phyloP scores from a whole-genome alignment of 306 rosid species.

The Cucurbita moschata region DNA sequence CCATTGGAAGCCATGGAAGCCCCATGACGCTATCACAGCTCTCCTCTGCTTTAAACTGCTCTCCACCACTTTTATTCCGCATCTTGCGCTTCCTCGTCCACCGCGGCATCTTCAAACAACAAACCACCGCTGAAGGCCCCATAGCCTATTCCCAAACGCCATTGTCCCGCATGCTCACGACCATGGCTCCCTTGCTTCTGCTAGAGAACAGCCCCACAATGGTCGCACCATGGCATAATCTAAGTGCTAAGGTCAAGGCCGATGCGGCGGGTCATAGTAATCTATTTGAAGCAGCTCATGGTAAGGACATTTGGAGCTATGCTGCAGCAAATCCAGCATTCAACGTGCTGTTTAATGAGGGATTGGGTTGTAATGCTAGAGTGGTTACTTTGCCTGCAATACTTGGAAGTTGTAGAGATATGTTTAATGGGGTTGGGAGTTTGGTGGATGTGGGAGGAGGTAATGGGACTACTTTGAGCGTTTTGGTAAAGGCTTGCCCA shows the following conservation, averaged over 20 bases:
- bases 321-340: slow-evolving; percentile 16
- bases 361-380: slow-evolving; percentile 44
- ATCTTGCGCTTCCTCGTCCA: not conserved
- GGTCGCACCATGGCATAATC: slow-evolving; percentile 19
- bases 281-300: slow-evolving; percentile 27
- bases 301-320: slow-evolving; percentile 37
- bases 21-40: not conserved
- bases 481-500: slow-evolving; percentile 28
- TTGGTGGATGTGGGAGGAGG: slow-evolving; percentile 81
- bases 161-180: not conserved
- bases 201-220: slow-evolving; percentile 12
- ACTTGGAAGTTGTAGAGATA: slow-evolving; percentile 21
- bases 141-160: not conserved
- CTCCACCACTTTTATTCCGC: not conserved
- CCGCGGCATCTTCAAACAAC: not conserved
- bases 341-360: slow-evolving; percentile 38
- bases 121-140: not conserved
- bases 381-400: slow-evolving; percentile 13
- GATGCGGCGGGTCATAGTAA: too few relatives aligned
- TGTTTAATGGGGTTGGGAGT: slow-evolving; percentile 23
- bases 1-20: not conserved
- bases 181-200: slow-evolving; percentile 8
- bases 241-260: not conserved
- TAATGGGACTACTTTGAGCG: slow-evolving; percentile 29
- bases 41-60: not conserved